A percentile compares a stretch with the other conserved stretches of the same genome.
These are phyloP conservation scores for Moniliophthora roreri DNA, from an alignment of 1,284 basidiomycete species.

Conservation along the genomic window DNA sequence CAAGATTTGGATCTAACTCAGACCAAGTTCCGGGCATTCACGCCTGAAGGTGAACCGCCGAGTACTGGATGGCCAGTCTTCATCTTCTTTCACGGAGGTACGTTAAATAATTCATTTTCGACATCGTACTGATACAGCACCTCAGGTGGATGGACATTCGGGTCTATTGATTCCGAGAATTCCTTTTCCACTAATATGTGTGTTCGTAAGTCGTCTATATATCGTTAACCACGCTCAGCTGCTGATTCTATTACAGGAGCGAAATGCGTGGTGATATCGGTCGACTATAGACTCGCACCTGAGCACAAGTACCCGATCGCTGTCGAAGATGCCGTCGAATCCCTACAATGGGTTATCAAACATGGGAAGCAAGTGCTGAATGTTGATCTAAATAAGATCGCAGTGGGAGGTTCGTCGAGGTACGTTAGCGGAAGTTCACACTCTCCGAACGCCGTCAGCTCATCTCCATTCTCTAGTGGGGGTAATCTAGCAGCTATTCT, in stretches of 20 bases:
- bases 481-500: conserved; percentile 71
- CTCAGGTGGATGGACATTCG: conserved; percentile 72
- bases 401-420: conserved; percentile 71
- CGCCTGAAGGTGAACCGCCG: conserved; percentile 51
- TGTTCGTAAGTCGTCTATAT: conserved; percentile 39
- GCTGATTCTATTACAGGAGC: conserved; percentile 35
- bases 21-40: conserved; percentile 43
- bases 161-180: conserved; percentile 57
- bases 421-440: conserved; percentile 20
- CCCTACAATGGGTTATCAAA: conserved; percentile 60
- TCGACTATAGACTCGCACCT: conserved; percentile 76
- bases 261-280: conserved; percentile 56
- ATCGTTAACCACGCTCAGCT: too few species aligned
- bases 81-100: conserved; percentile 47
- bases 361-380: conserved; percentile 40
- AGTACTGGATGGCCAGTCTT: conserved; percentile 45
- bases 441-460: background rate
- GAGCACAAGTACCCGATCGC: conserved; percentile 75
- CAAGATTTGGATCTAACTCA: conserved; percentile 33
- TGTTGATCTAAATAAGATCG: conserved; percentile 25
- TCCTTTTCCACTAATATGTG: conserved; percentile 60
- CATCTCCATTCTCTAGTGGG: conserved; percentile 41
- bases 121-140: background rate
- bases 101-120: conserved; percentile 15
- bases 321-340: conserved; percentile 69